Evolutionary conservation across 306 rosid genomes (phyloP), one percentile per base, ranked within the genome.

Genomic region (Cicer bijugum): DNA sequence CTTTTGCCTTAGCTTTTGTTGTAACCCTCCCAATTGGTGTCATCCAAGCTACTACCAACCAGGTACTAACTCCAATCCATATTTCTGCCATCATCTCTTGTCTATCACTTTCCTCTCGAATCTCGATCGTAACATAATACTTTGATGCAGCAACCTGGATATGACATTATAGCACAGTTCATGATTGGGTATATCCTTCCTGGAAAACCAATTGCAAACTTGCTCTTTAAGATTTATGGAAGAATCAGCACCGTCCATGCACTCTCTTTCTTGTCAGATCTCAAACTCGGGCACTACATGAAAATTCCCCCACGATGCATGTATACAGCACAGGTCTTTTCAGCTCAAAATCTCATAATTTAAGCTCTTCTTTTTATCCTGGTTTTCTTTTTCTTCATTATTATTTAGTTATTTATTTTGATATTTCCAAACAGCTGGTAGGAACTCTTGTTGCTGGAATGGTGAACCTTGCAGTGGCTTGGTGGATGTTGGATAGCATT

Each of bases 41-140:
- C 86, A 95, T 95, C 79, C 99, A 95, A 83, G 99, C 99, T 58
- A 95, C 99, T 44, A 95, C 99, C 65, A 95, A 95, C 74, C 99
- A 95, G 91, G 99, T 94, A 76, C 65, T 14, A 4, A 56, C 50
- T 23, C 9, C 65, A 37, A 61, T 5, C 35, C 43, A 65, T 20
- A 5, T 58, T 60, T 69, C 47, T 59, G 17, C 47, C 39, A 2
- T 73, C 12, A 2, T 69, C 12, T 43, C 14, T 47, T 12, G 2
- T 43, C 23, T 43, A 33, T 52, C 67, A 44, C 47, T 44, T 33
- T 69, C n/a, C 52, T 57, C 9, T 44, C 33, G 9, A 35, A 12
- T 57, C 12, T 44, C 33, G 7, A 35, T 15, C n/a, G 47, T 7
- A 50, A 12, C 58, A 19, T 47, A 50, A 12, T 5, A 20, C 16